Conservation (phyloP, 441 rosid species). For the Jatropha multifida region DNA sequence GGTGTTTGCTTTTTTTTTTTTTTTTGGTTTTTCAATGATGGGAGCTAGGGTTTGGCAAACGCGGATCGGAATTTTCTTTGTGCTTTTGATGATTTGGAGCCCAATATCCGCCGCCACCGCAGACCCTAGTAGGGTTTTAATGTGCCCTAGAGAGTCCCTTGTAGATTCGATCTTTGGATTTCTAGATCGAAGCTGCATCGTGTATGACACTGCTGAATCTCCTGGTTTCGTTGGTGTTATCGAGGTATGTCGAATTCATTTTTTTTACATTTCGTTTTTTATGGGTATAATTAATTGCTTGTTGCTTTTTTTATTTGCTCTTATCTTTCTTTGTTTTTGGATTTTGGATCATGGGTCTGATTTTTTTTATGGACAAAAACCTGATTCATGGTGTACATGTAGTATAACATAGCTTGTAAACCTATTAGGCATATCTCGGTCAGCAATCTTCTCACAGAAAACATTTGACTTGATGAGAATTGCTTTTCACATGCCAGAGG, state of each 20-base stretch:
- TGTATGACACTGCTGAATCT: conserved; percentile 28
- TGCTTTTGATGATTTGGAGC: conserved; percentile 28
- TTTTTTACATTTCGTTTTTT: neutral
- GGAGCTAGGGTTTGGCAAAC: conserved; percentile 47
- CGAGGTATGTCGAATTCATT: conserved; percentile 45
- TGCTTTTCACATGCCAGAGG: neutral
- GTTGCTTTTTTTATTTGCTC: neutral
- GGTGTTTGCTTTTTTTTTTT: neutral
- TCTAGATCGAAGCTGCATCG: conserved; percentile 41
- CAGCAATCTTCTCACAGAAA: neutral
- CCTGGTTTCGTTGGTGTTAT: conserved; percentile 43
- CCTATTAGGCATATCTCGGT: neutral
- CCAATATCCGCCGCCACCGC: conserved; percentile 29
- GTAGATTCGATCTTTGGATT: conserved; percentile 54
- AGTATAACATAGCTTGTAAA: neutral
- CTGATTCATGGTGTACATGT: neutral
- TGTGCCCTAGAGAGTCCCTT: conserved; percentile 44
- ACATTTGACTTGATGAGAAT: neutral
- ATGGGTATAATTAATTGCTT: neutral
- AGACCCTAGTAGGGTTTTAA: conserved; percentile 34
- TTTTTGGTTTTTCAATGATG: conserved; percentile 14
- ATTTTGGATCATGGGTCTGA: neutral
- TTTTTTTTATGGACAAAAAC: no score
- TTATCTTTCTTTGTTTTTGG: neutral
- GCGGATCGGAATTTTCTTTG: conserved; percentile 33